Percentiles rank a stretch among this genome's conserved stretches.
These are phyloP conservation scores for Floccularia luteovirens DNA, from an alignment of 768 basidiomycete genomes.

Conservation along the genomic window DNA sequence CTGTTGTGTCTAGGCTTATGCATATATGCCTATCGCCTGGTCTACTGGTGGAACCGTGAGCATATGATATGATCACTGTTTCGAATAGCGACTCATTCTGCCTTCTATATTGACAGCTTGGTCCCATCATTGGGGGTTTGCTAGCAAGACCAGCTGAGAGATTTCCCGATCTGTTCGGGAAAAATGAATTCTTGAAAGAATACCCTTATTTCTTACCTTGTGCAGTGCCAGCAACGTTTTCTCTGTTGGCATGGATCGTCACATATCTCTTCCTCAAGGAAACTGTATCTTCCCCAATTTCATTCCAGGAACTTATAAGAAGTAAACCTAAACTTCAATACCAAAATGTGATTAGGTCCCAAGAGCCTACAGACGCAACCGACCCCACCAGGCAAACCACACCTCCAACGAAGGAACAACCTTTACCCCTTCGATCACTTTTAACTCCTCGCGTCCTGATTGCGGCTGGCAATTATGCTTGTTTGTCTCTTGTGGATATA, in stretches of 20 bases:
- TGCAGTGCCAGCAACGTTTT: slow-evolving; percentile 1
- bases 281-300: not conserved
- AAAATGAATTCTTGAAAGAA: not conserved
- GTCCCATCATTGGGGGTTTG: not conserved
- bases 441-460: slow-evolving; percentile 49
- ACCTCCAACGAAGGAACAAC: too few species aligned
- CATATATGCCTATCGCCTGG: slow-evolving; percentile 53
- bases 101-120: not conserved
- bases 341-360: slow-evolving; percentile 1
- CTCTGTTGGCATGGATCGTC: not conserved
- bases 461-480: slow-evolving; percentile 58
- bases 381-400: too few species aligned
- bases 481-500: slow-evolving; percentile 61
- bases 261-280: not conserved
- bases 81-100: slow-evolving; percentile 13
- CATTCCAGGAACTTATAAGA: slow-evolving; percentile 9
- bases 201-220: not conserved
- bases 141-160: not conserved
- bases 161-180: not conserved
- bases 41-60: slow-evolving; percentile 32
- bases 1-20: slow-evolving; percentile 38
- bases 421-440: slow-evolving; percentile 42
- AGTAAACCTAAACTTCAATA: slow-evolving; percentile 6
- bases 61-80: slow-evolving; percentile 10
- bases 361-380: slow-evolving; percentile 4